Evolutionary conservation across 2,329 filamentous ascomycete species (phyloP), one percentile per base, ranked within the genome.

Genomic region (Camillea tinctor): DNA sequence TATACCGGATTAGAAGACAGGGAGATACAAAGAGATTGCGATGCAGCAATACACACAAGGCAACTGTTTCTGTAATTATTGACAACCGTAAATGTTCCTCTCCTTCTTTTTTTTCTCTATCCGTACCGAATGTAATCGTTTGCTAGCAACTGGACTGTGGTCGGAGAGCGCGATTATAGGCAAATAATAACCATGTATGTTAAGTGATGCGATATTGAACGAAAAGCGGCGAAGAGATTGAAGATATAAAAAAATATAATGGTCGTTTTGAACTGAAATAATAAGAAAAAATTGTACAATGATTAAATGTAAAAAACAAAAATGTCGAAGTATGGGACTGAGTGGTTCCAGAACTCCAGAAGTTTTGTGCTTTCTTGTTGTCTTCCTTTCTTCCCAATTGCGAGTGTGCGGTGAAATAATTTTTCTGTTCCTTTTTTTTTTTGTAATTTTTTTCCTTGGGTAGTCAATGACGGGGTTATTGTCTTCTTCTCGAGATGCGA

Each of bases 221-320:
- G 26, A 9, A 30, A 30, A 30, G 49, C 21, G 49, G 9, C 49
- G 49, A 21, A 21, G 6, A 1, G 49, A 50, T 6, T 11, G 49
- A 3, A 19, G 17, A 21, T 21, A 49, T 6, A 19, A 50, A 50
- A 50, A 21, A 13, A 50, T 21, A 50, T 50, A 21, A 50, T 3
- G 21, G 49, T 6, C 4, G 36, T 49, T 56, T 9, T 30, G 65
- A 59, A 54, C 69, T 70, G 68, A 59, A 65, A 44, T 44, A 68
- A 62, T 54, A 68, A 66, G 63, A 69, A 73, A 69, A 73, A 69
- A 73, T 68, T 74, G 69, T 72, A 69, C 66, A 69, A 56, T 60
- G 71, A 77, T 76, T 73, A 77, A 75, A 72, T 20, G 19, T 50
- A 50, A 22, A 72, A 56, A 26, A 30, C 8, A 30, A 30, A 30